phyloP scores from a whole-genome alignment of 306 rosid species.

The Fagus sylvatica region DNA sequence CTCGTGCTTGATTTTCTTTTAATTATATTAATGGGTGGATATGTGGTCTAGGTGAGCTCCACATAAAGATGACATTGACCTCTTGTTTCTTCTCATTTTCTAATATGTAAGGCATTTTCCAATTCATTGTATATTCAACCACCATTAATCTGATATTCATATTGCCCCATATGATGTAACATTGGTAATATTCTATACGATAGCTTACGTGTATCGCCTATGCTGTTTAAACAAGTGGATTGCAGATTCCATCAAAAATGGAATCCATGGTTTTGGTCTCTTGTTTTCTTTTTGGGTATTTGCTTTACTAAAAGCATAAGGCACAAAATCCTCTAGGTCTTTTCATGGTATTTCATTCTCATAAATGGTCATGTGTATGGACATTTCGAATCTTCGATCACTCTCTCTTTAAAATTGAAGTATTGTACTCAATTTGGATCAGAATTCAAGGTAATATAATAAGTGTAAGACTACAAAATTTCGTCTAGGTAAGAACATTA shows the following conservation, averaged over 20 bases:
- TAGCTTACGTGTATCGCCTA: background rate
- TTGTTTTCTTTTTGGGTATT: background rate
- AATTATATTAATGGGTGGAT: constrained; percentile 6
- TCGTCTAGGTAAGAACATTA: too few species aligned
- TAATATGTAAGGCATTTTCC: constrained; percentile 14
- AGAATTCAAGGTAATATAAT: too few species aligned
- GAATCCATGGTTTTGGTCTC: too few species aligned
- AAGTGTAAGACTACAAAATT: too few species aligned
- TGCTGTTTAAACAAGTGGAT: background rate
- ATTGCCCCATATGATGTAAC: background rate
- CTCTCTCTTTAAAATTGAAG: too few species aligned
- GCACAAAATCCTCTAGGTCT: background rate
- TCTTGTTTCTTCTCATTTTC: background rate
- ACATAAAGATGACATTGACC: constrained; percentile 25
- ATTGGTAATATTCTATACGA: background rate
- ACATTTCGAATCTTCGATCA: too few species aligned
- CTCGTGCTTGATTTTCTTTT: background rate
- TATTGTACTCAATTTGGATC: too few species aligned
- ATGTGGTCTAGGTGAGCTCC: constrained; percentile 30
- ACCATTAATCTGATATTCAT: background rate
- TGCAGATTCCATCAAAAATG: background rate
- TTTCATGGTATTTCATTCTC: background rate
- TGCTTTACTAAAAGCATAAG: background rate
- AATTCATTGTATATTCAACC: background rate
- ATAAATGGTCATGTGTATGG: background rate